Base-by-base conservation (phyloP, 2,329 filamentous ascomycete species). In the Trichoderma asperellum region DNA sequence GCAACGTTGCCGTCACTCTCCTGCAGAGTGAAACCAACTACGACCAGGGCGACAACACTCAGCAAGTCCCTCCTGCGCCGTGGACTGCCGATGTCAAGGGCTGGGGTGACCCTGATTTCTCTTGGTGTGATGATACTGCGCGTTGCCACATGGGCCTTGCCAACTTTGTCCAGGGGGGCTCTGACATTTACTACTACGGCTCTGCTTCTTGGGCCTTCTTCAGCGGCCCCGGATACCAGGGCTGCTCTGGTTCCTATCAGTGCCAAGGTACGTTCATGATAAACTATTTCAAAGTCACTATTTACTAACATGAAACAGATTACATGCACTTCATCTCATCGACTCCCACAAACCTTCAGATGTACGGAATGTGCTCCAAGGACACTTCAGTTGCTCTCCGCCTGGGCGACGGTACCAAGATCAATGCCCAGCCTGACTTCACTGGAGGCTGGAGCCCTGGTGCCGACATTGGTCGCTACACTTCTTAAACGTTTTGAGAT, bases 21-120 rank as follows among this genome's bases (percentile, higher is more conserved):
- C 79, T 85, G 68, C 85, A 88, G 76, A 82, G 81, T 60, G 86
- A 88, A 76, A 87, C 86, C 10, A 86, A 86, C 73, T 77, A 77
- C 60, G 73, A 76, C n/a, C 75, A 76, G 67, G 75, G 74, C 29
- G 72, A 81, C 69, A 77, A 83, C 72, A 76, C 76, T 24, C 70
- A 74, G n/a, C 76, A 79, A 65, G 72, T 75, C 1, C 73, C 77
- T 2, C 81, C 81, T 0, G 76, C 77, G 12, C 82, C 82, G 0
- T 83, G 82, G 81, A 75, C 70, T 4, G 74, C 80, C 21, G 77
- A 82, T 58, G 72, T 74, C 34, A 57, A 56, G 0, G 74, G 73
- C 65, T 82, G 79, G 80, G 81, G 80, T 5, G 82, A 84, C 70
- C 81, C 82, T 1, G 79, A 82, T 61, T 83, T 82, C 70, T 75